Base-by-base conservation (phyloP, 306 rosid species). In the Malus orientalis region DNA sequence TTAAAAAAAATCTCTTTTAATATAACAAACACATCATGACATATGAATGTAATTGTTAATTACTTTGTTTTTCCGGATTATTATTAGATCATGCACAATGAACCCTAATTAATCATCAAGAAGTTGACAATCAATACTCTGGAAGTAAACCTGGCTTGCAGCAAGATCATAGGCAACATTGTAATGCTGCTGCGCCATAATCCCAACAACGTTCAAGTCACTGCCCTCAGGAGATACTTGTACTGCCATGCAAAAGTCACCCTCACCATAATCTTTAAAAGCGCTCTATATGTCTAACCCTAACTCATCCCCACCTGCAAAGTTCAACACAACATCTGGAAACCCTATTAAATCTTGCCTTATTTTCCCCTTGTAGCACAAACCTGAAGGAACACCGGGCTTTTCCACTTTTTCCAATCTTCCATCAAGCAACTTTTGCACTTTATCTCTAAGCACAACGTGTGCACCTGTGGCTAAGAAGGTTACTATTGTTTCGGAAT, bases 111-210 rank as follows among this genome's bases (percentile, higher is more conserved):
- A 27, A 11, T 71, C 49, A 23, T 61, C 58, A 54, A 84, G 79
- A 63, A 87, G 88, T 54, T 47, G 44, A 80, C 88, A 84, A 20
- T 87, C 85, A 71, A 84, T 84, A 40, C 81, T 60, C 66, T 84
- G 86, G 25, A 87, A 74, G 60, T 80, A 84, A 67, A 84, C 53
- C 10, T n/a, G 4, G 10, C 49, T 8, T 47, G 62, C 70, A n/a
- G 9, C 54, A 0, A 84, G 69, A 60, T 87, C 82, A 80, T 77
- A 84, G 47, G 78, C 88, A n/a, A 87, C 74, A 53, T 84, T 84
- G 47, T 87, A 87, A 75, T 61, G 75, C 23, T 87, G 85, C 33
- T 82, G 88, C 4, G 84, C 88, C 58, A 82, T n/a, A 51, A 84
- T 60, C 10, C 84, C 86, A 68, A 82, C 74, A 32, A 82, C 27